phyloP scores from a whole-genome alignment of 306 rosid genomes.

The Alnus glutinosa region DNA sequence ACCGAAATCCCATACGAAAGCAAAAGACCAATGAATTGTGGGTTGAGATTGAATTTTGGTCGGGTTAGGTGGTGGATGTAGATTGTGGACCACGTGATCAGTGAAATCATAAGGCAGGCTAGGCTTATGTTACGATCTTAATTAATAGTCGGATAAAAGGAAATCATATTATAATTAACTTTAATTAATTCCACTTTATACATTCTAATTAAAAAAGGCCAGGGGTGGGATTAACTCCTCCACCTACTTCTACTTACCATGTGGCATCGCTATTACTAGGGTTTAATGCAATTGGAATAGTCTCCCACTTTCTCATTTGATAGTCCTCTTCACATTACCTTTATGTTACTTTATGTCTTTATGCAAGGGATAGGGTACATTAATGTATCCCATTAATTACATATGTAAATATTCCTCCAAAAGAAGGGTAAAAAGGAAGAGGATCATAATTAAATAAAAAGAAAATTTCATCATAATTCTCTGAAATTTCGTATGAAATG shows the following conservation, averaged over 20 bases:
- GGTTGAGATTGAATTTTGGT: background rate
- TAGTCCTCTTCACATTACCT: background rate
- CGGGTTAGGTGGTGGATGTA: background rate
- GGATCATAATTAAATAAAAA: no score
- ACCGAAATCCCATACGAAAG: no score
- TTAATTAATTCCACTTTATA: constrained; percentile 8
- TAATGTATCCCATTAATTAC: no score
- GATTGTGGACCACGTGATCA: background rate
- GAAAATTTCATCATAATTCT: no score
- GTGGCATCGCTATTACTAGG: background rate
- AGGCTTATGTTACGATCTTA: background rate
- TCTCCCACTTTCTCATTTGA: background rate
- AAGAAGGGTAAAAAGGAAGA: no score
- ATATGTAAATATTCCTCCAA: no score
- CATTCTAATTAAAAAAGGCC: constrained; percentile 9
- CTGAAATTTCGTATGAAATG: no score
- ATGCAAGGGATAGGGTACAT: background rate
- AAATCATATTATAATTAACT: background rate
- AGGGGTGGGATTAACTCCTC: constrained; percentile 20
- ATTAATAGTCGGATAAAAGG: background rate
- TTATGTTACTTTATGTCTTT: no score
- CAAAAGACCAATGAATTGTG: background rate
- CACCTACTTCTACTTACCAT: constrained; percentile 28
- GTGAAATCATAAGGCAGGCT: background rate
- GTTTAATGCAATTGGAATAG: background rate